Evolutionary conservation across 2,329 filamentous ascomycete genomes (phyloP).

Genomic region (Alternaria sp.): DNA sequence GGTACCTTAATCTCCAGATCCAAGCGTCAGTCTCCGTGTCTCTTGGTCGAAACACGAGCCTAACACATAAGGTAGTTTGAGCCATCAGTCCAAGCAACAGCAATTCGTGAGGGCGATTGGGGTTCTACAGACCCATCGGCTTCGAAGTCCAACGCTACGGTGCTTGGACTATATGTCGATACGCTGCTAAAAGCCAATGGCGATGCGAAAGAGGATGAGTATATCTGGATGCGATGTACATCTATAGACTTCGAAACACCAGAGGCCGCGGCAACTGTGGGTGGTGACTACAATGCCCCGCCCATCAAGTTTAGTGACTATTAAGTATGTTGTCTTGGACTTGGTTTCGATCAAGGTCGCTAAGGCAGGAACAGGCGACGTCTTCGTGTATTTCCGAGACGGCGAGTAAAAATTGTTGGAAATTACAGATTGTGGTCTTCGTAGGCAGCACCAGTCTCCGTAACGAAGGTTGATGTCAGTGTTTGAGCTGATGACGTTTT

Average conservation of each 20-base stretch:
- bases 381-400: constrained; percentile 11
- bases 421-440: constrained; percentile 14
- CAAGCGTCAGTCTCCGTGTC: not conserved
- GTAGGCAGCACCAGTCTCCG: constrained; percentile 9
- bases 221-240: constrained; percentile 10
- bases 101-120: constrained; percentile 13
- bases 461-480: constrained; percentile 3
- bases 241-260: constrained; percentile 4
- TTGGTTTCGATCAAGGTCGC: not conserved
- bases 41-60: not conserved
- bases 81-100: not conserved
- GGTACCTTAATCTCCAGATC: constrained; percentile 7
- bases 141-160: not conserved
- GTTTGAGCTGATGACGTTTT: not conserved
- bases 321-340: not conserved
- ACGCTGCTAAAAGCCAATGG: constrained; percentile 2
- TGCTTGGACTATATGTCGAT: constrained; percentile 11
- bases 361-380: not conserved
- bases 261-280: not conserved
- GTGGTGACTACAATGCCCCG: not conserved
- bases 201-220: not conserved
- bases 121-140: constrained; percentile 8
- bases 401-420: constrained; percentile 10
- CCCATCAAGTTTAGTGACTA: constrained; percentile 2
- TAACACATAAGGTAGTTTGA: not conserved